Evolutionary conservation across 768 basidiomycete genomes (phyloP).

Genomic region (Naganishia friedmannii): DNA sequence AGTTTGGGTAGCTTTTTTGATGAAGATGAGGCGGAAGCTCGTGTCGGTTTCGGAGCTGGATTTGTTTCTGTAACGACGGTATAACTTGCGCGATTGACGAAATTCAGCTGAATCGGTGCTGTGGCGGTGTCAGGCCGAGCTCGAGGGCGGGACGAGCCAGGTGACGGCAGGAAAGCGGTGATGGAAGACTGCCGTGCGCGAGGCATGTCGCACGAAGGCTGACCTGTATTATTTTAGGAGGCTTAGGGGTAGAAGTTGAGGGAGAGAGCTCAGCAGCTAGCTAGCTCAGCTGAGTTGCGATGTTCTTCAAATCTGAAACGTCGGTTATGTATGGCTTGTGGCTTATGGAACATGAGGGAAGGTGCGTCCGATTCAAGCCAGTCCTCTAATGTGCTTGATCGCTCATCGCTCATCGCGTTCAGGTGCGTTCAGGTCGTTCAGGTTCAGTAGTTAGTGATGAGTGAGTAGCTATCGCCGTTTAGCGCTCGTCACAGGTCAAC

Average conservation of each 20-base stretch:
- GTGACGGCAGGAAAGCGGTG: neutral
- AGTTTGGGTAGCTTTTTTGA: neutral
- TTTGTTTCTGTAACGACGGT: neutral
- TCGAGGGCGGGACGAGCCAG: neutral
- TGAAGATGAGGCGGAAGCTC: neutral
- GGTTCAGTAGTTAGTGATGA: too few species aligned
- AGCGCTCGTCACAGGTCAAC: too few species aligned
- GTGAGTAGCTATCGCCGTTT: too few species aligned
- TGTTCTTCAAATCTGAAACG: neutral
- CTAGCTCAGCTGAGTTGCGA: neutral
- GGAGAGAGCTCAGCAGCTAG: neutral
- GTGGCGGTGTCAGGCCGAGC: neutral
- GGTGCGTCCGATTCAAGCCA: neutral
- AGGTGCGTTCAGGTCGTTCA: too few species aligned
- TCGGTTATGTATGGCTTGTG: too few species aligned
- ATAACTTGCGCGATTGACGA: conserved; percentile 6
- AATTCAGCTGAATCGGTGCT: conserved; percentile 13
- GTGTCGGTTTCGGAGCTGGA: neutral
- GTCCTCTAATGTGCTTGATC: neutral
- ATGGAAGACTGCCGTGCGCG: neutral
- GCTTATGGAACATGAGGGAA: neutral
- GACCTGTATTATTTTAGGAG: neutral
- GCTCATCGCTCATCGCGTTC: too few species aligned
- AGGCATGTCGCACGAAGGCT: neutral
- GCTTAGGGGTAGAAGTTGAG: neutral